Conservation (phyloP, 345 rosid species). For the Arabidopsis thaliana region TAIR10.1 NC_003076.8:25945001-25945500, state of each 20-base stretch:
- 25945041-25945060: conserved; percentile 44
- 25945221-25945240: conserved; percentile 80
- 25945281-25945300: conserved; percentile 83
- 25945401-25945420: conserved; percentile 5
- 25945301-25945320: conserved; percentile 42
- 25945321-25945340: conserved; percentile 57
- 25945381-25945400: conserved; percentile 42
- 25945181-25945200: conserved; percentile 45
- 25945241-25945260: conserved; percentile 50
- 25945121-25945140: conserved; percentile 56
- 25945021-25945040: conserved; percentile 64
- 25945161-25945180: conserved; percentile 51
- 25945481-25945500: conserved; percentile 36
- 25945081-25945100: conserved; percentile 64
- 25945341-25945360: conserved; percentile 35
- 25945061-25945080: conserved; percentile 47
- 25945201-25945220: conserved; percentile 63
- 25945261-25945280: conserved; percentile 67
- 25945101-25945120: conserved; percentile 70
- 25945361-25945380: conserved; percentile 37
- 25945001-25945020: conserved; percentile 66
- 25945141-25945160: conserved; percentile 50
- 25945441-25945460: conserved; percentile 4
- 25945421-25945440: background rate
- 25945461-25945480: conserved; percentile 2